Evolutionary conservation across 371 early-diverging fungal genomes (phyloP).

Genomic region (Syncephalastrum sp.): DNA sequence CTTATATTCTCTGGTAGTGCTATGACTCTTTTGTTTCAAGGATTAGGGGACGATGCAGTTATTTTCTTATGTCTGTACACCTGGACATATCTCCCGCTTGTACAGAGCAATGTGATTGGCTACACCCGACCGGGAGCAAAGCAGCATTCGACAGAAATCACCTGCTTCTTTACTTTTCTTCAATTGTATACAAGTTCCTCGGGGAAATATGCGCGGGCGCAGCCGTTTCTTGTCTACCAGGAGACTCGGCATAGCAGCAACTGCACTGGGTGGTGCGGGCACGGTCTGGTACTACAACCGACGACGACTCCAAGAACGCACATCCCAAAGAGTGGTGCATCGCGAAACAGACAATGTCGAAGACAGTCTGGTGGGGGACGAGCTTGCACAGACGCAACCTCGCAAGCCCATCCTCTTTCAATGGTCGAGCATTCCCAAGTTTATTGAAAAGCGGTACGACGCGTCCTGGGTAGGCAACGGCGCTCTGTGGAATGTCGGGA

Average conservation of each 20-base stretch:
- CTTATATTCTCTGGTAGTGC: too few relatives aligned
- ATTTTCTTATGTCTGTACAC: background rate
- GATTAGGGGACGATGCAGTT: too few relatives aligned
- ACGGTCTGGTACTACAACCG: background rate
- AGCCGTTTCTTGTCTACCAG: conserved; percentile 4
- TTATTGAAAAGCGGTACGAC: conserved; percentile 27
- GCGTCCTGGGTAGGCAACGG: conserved; percentile 21
- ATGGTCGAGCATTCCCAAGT: conserved; percentile 35
- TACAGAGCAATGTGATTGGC: background rate
- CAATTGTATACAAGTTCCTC: background rate
- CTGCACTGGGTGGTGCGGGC: conserved; percentile 6
- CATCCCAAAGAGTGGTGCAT: background rate
- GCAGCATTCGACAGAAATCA: conserved; percentile 1
- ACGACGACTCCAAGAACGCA: background rate
- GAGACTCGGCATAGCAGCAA: conserved; percentile 8
- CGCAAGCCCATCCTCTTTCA: conserved; percentile 22
- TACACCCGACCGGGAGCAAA: background rate
- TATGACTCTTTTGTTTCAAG: background rate
- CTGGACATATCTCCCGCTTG: background rate
- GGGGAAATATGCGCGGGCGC: too few relatives aligned
- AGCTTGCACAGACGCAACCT: conserved; percentile 23
- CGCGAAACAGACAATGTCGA: conserved; percentile 6
- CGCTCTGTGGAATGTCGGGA: conserved; percentile 50
- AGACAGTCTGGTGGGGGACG: conserved; percentile 12
- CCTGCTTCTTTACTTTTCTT: conserved; percentile 2